Conservation (phyloP, 192 early-diverging fungal species). For the Obelidium mucronatum region DNA sequence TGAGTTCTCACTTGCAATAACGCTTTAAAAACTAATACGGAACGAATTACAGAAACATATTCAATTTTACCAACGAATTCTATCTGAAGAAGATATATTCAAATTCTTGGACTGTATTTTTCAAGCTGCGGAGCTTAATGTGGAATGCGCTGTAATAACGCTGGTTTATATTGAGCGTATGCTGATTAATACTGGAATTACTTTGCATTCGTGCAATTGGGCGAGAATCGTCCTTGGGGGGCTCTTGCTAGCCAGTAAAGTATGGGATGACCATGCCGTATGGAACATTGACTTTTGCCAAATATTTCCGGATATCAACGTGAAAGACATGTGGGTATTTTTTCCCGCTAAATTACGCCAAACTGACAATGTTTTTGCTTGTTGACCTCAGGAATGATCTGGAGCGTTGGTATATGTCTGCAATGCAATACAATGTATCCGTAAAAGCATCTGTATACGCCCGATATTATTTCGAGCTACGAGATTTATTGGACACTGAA, state of each 20-base stretch:
- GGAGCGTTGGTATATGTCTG: slow-evolving; percentile 68
- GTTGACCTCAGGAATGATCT: slow-evolving; percentile 64
- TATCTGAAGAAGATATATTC: slow-evolving; percentile 62
- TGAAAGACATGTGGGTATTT: slow-evolving; percentile 68
- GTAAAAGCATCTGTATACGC: slow-evolving; percentile 73
- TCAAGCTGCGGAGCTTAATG: slow-evolving; percentile 66
- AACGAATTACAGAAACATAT: slow-evolving; percentile 49
- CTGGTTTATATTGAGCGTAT: slow-evolving; percentile 77
- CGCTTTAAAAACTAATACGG: neutral
- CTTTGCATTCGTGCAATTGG: slow-evolving; percentile 65
- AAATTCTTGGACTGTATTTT: slow-evolving; percentile 72
- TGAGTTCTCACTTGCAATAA: neutral
- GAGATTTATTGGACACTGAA: slow-evolving; percentile 53
- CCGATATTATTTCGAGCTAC: slow-evolving; percentile 66
- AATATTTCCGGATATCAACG: slow-evolving; percentile 75
- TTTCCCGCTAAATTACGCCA: neutral
- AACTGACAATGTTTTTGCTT: neutral
- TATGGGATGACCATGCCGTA: slow-evolving; percentile 88
- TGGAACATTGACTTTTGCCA: slow-evolving; percentile 83
- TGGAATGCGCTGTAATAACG: slow-evolving; percentile 68
- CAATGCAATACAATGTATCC: slow-evolving; percentile 71
- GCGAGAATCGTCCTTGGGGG: slow-evolving; percentile 63
- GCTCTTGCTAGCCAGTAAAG: slow-evolving; percentile 79
- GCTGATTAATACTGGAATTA: slow-evolving; percentile 64
- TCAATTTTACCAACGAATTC: slow-evolving; percentile 50